Evolutionary conservation across 441 rosid species (phyloP).

Genomic region (Francoa sonchifolia): DNA sequence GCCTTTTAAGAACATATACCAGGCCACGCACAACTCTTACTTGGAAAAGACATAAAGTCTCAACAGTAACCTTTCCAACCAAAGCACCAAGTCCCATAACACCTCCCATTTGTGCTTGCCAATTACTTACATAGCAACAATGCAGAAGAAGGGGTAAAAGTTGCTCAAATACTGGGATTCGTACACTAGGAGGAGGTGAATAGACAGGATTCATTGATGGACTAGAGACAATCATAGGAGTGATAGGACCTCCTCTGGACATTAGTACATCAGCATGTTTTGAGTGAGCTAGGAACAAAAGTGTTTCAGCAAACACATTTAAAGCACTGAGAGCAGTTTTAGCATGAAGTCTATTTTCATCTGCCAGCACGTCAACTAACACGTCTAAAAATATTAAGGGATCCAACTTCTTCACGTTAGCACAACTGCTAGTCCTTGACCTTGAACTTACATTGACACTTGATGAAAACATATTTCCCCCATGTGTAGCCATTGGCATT

Average conservation of each 20-base stretch:
- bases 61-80: conserved; percentile 97
- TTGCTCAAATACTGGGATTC: conserved; percentile 92
- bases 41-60: conserved; percentile 76
- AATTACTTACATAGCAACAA: conserved; percentile 88
- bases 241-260: conserved; percentile 75
- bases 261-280: conserved; percentile 71
- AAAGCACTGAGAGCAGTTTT: conserved; percentile 81
- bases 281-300: conserved; percentile 74
- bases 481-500: conserved; percentile 29
- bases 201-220: conserved; percentile 97
- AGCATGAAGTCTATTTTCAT: conserved; percentile 83
- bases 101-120: conserved; percentile 99
- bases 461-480: conserved; percentile 44
- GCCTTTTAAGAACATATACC: conserved; percentile 84
- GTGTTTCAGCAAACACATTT: conserved; percentile 82
- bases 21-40: conserved; percentile 78
- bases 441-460: conserved; percentile 34
- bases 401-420: conserved; percentile 74
- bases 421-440: conserved; percentile 36
- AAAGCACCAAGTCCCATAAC: conserved; percentile 94
- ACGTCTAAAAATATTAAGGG: conserved; percentile 89
- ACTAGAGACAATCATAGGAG: conserved; percentile 95
- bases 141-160: conserved; percentile 92
- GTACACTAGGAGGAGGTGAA: conserved; percentile 86
- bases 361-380: conserved; percentile 82